These are phyloP conservation scores for Nicotiana sylvestris DNA, from an alignment of 257 asterid genomes.

Conservation along the genomic window DNA sequence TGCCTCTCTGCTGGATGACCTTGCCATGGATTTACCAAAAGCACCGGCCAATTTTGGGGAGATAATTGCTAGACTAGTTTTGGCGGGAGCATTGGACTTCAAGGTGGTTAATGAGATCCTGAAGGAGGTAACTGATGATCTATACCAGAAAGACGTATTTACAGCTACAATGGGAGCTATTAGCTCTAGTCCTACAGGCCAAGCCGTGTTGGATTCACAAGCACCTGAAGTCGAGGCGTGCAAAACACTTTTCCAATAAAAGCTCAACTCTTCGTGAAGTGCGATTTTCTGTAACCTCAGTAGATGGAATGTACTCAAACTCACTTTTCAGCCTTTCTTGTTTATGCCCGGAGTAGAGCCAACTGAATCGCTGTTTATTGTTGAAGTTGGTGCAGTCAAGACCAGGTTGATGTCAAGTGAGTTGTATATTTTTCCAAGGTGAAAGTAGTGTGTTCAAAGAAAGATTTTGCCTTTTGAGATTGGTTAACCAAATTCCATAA, in stretches of 20 bases:
- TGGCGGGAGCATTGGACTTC: conserved; percentile 62
- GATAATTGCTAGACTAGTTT: conserved; percentile 55
- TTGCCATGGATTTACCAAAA: conserved; percentile 84
- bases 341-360: conserved; percentile 6
- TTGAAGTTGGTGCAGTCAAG: conserved; percentile 26
- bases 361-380: background rate
- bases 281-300: conserved; percentile 21
- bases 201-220: conserved; percentile 58
- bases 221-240: conserved; percentile 61
- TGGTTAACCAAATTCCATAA: conserved; percentile 35
- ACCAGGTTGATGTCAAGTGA: conserved; percentile 24
- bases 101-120: conserved; percentile 55
- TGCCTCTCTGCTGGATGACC: conserved; percentile 62
- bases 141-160: conserved; percentile 54
- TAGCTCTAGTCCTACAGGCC: conserved; percentile 42
- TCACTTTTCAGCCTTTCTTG: conserved; percentile 10
- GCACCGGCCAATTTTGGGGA: conserved; percentile 84
- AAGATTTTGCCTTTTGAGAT: conserved; percentile 30
- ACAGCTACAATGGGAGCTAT: conserved; percentile 32
- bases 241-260: conserved; percentile 43
- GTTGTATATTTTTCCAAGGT: conserved; percentile 49
- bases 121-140: conserved; percentile 50
- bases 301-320: conserved; percentile 22
- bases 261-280: conserved; percentile 10
- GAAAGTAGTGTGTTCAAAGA: conserved; percentile 28